phyloP scores from a whole-genome alignment of 768 basidiomycete genomes.

The Tulasnella sp. region DNA sequence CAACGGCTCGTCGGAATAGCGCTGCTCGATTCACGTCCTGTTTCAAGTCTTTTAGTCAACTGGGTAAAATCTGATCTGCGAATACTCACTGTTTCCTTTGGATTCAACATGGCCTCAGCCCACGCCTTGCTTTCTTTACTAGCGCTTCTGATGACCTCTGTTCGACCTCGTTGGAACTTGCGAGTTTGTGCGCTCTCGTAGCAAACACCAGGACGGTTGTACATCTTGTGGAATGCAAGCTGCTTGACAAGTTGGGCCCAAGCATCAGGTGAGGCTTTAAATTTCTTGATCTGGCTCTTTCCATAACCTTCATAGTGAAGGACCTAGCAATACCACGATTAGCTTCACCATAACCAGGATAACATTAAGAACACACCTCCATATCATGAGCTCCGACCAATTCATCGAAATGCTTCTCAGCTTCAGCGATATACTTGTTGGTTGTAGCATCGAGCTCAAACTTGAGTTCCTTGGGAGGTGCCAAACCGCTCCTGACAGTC shows the following conservation, averaged over 20 bases:
- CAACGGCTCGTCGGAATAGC: constrained; percentile 62
- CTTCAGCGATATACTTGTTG: constrained; percentile 38
- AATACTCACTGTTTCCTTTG: constrained; percentile 34
- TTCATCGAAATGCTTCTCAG: constrained; percentile 57
- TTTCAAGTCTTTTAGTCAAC: neutral
- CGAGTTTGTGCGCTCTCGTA: constrained; percentile 95
- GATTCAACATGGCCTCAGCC: constrained; percentile 77
- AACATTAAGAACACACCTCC: constrained; percentile 35
- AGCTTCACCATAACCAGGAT: constrained; percentile 9
- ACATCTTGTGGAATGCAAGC: constrained; percentile 80
- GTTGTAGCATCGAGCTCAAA: constrained; percentile 54
- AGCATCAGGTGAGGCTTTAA: constrained; percentile 80
- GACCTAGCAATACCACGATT: constrained; percentile 31
- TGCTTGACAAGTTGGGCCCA: constrained; percentile 95
- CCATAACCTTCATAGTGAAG: constrained; percentile 83
- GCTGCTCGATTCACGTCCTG: constrained; percentile 45
- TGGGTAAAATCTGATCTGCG: neutral
- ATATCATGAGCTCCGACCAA: constrained; percentile 71
- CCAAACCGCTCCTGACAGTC: constrained; percentile 30
- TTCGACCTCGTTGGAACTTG: constrained; percentile 79
- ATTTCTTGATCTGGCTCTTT: constrained; percentile 69
- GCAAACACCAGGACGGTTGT: constrained; percentile 56
- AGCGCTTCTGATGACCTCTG: constrained; percentile 85
- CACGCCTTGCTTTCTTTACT: constrained; percentile 74
- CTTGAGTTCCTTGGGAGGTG: constrained; percentile 48